These are phyloP conservation scores for Nannochloropsis gaditana DNA, from an alignment of 108 stramenopile genomes.

Conservation along the genomic window DNA sequence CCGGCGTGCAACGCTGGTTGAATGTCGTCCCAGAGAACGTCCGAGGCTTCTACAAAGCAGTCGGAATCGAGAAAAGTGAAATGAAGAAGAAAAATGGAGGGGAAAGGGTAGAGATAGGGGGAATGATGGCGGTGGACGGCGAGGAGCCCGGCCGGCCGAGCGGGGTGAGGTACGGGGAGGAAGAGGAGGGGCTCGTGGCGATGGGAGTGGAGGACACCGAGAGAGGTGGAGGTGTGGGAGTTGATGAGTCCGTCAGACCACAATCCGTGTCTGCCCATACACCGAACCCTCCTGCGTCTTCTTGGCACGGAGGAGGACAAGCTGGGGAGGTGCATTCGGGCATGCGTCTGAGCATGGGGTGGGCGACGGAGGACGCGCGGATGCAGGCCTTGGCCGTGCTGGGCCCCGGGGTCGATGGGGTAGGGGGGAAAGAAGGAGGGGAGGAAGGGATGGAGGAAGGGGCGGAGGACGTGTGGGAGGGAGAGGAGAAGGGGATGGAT, in stretches of 20 bases:
- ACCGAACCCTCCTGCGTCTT: background rate
- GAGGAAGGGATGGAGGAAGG: background rate
- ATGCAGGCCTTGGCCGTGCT: background rate
- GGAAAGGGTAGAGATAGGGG: background rate
- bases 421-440: background rate
- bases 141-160: background rate
- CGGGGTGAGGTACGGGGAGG: background rate
- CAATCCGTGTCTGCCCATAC: background rate
- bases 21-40: constrained; percentile 18
- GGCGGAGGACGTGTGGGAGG: background rate
- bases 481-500: constrained; percentile 12
- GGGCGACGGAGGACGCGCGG: background rate
- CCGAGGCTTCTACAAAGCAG: background rate
- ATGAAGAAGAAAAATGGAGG: background rate
- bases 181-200: background rate
- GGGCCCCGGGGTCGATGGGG: background rate
- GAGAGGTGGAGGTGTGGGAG: background rate
- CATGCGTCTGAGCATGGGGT: background rate
- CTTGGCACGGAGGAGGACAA: background rate
- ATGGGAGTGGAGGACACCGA: background rate
- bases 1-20: background rate
- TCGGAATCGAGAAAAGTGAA: background rate
- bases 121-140: background rate
- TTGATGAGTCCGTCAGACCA: background rate
- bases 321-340: background rate